Percentiles rank a stretch among this genome's conserved stretches.
These are phyloP conservation scores for Acer yangbiense DNA, from an alignment of 345 rosid genomes.

Conservation along the genomic window DNA sequence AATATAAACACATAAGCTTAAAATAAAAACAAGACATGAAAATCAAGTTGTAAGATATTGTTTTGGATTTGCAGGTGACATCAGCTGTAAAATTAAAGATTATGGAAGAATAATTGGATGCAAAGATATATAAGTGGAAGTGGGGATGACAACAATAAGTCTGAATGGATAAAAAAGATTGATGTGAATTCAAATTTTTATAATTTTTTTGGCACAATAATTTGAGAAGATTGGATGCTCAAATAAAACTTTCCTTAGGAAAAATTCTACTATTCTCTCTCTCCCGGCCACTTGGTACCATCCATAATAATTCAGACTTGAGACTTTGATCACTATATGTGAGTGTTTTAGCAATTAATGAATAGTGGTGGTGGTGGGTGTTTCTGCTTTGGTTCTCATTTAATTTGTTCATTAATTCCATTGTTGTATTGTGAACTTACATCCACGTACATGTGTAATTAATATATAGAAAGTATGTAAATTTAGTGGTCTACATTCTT, in stretches of 20 bases:
- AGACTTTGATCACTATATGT: not conserved
- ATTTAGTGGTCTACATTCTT: no score
- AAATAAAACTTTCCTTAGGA: not conserved
- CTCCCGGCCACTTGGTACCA: not conserved
- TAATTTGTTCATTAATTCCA: not conserved
- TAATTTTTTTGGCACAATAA: not conserved
- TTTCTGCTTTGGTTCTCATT: not conserved
- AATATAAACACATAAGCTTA: no score
- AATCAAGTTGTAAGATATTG: not conserved
- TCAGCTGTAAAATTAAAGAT: not conserved
- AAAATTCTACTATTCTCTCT: not conserved
- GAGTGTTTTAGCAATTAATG: not conserved
- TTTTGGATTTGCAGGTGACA: not conserved
- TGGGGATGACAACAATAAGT: conserved; percentile 1
- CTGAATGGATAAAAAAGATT: not conserved
- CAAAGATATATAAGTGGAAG: not conserved
- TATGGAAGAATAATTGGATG: not conserved
- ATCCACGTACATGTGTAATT: not conserved
- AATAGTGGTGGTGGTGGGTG: not conserved
- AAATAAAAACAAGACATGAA: no score
- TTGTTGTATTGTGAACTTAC: not conserved
- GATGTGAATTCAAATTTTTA: not conserved
- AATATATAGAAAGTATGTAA: no score
- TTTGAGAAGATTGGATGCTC: conserved; percentile 16
- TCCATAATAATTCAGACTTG: no score